Evolutionary conservation across 371 early-diverging fungal genomes (phyloP), one percentile per base, ranked within the genome.

Genomic region (Smittium mucronatum): DNA sequence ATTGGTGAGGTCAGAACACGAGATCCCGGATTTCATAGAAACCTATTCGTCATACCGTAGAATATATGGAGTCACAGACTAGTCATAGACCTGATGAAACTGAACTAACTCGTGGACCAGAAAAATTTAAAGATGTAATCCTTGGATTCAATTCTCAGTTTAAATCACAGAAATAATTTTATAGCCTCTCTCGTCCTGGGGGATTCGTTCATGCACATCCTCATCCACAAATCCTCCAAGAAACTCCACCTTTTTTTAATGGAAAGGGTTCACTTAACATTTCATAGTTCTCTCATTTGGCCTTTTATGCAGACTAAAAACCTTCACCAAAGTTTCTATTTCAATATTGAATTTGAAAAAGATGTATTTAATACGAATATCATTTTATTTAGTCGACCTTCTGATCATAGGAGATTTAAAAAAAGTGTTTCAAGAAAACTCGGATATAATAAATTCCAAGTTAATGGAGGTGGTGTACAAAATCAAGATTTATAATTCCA

Each of bases 241-340:
- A 58, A 67, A 0, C 80, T 71, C 67, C 47, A 75, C 82, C 16
- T 81, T 77, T 47, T 80, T 82, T 60, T 60, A 70, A n/a, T 83
- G 81, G 75, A 73, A 79, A 32, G 76, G 75, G 25, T 69, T 75
- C 30, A 69, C 73, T n/a, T 83, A 81, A 70, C 83, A 81, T 70
- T 84, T 76, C 74, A 70, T 70, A 1, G 76, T 78, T 0, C 67
- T 78, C 30, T 75, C 47, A 0, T 84, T 84, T 66, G 84, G 82
- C 2, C 75, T 84, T 0, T 77, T 80, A 1, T 73, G 78, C n/a
- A 75, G 76, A 0, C 82, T 81, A 0, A 70, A 69, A 2, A 76
- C 76, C 17, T 83, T 84, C 60, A 82, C 82, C 15, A 77, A 75
- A 61, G 69, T 81, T 29, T 72, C 80, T n/a, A 71, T 73, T 26